Evolutionary conservation across 306 rosid genomes (phyloP).

Genomic region (Malus orientalis): DNA sequence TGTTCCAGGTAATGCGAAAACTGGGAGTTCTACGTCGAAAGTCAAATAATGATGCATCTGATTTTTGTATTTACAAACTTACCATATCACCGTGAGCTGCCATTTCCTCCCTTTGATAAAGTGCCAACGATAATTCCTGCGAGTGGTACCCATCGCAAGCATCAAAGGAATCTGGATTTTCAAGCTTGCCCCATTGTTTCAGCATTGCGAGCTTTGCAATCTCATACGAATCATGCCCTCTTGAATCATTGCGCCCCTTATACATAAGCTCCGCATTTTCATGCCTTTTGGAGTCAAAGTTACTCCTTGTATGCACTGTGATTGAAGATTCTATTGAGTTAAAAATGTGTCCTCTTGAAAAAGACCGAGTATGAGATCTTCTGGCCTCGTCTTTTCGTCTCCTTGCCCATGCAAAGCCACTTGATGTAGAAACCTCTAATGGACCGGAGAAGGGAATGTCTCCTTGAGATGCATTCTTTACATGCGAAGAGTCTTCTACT

Average conservation of each 20-base stretch:
- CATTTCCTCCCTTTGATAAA: constrained; percentile 61
- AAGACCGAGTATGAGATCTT: constrained; percentile 68
- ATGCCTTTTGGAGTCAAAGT: constrained; percentile 39
- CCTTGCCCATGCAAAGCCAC: constrained; percentile 98
- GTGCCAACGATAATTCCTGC: constrained; percentile 64
- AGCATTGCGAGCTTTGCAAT: constrained; percentile 59
- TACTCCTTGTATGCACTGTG: constrained; percentile 38
- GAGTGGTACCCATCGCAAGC: constrained; percentile 90
- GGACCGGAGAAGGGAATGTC: constrained; percentile 86
- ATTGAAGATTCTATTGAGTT: constrained; percentile 47
- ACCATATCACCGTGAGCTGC: constrained; percentile 66
- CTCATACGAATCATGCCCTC: constrained; percentile 53
- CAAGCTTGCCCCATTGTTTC: constrained; percentile 90
- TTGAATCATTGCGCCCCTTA: constrained; percentile 38
- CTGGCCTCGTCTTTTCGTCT: constrained; percentile 63
- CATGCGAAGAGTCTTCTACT: constrained; percentile 55
- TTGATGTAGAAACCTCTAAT: constrained; percentile 86
- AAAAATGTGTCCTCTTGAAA: constrained; percentile 67
- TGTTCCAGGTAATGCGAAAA: not conserved
- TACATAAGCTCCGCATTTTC: constrained; percentile 45
- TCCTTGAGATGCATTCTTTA: constrained; percentile 74
- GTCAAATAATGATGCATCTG: not conserved
- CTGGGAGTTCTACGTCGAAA: not conserved
- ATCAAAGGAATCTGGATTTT: constrained; percentile 87
- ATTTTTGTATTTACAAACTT: constrained; percentile 23